These are phyloP conservation scores for Climacium dendroides DNA, from an alignment of 225 moss, liverwort and hornwort species.

Conservation along the genomic window DNA sequence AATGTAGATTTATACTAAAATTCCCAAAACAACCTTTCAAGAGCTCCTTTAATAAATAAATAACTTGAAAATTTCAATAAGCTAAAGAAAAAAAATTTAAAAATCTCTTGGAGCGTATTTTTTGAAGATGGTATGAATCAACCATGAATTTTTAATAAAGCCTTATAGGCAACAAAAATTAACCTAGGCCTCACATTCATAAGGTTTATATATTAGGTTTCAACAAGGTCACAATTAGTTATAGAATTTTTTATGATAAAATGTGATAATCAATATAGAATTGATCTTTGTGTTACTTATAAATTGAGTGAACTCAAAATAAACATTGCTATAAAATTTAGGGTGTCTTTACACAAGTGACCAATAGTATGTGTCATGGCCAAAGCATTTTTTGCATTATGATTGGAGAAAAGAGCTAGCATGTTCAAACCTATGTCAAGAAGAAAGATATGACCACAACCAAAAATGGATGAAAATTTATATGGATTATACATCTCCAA, in stretches of 20 bases:
- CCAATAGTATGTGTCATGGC: accelerated
- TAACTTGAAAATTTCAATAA: neutral
- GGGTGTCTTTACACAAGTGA: no score
- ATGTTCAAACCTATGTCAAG: neutral
- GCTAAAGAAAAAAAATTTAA: no score
- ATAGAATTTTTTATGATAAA: no score
- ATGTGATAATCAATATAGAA: neutral
- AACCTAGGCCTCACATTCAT: no score
- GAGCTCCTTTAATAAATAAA: neutral
- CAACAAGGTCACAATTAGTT: no score
- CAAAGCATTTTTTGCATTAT: neutral
- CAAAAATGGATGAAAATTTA: neutral
- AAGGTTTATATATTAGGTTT: no score
- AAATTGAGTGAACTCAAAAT: neutral
- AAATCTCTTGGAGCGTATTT: neutral
- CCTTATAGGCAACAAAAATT: no score
- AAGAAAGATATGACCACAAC: neutral
- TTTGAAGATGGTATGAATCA: neutral
- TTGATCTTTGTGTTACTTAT: neutral
- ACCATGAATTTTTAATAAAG: neutral
- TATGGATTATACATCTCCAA: neutral
- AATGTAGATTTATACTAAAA: neutral
- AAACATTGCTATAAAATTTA: neutral
- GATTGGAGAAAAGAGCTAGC: neutral
- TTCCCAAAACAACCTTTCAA: neutral